These are phyloP conservation scores for Fusarium verrucosum DNA, from an alignment of 2,329 filamentous ascomycete species.

Conservation along the genomic window DNA sequence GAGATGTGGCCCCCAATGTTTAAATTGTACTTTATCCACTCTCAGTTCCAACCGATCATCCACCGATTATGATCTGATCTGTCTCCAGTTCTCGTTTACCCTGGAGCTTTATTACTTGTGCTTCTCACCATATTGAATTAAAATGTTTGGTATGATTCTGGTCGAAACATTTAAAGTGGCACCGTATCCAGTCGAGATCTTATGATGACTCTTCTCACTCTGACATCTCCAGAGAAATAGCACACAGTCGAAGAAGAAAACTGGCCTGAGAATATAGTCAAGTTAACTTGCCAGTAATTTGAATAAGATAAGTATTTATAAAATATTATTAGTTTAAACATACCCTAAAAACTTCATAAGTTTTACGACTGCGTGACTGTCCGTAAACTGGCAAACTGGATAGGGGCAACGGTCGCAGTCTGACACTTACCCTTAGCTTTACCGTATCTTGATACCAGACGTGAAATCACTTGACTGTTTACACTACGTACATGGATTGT, in stretches of 20 bases:
- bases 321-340: too few relatives aligned
- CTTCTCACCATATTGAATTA: neutral
- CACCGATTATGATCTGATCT: neutral
- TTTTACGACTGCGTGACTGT: too few relatives aligned
- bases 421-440: neutral
- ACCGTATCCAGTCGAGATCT: neutral
- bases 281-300: too few relatives aligned
- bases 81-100: neutral
- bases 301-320: too few relatives aligned
- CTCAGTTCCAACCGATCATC: too few relatives aligned
- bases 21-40: conserved; percentile 1
- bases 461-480: conserved; percentile 10
- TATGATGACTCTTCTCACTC: neutral
- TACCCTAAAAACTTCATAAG: too few relatives aligned
- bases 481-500: conserved; percentile 2
- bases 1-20: conserved; percentile 10
- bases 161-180: neutral
- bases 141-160: neutral
- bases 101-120: neutral
- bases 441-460: neutral
- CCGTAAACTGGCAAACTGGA: neutral
- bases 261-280: too few relatives aligned
- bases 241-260: too few relatives aligned
- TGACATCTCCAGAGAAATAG: neutral
- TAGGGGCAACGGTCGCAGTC: neutral